Base-by-base conservation (phyloP, 202 grass and related monocot species). In the Panicum hallii region DNA sequence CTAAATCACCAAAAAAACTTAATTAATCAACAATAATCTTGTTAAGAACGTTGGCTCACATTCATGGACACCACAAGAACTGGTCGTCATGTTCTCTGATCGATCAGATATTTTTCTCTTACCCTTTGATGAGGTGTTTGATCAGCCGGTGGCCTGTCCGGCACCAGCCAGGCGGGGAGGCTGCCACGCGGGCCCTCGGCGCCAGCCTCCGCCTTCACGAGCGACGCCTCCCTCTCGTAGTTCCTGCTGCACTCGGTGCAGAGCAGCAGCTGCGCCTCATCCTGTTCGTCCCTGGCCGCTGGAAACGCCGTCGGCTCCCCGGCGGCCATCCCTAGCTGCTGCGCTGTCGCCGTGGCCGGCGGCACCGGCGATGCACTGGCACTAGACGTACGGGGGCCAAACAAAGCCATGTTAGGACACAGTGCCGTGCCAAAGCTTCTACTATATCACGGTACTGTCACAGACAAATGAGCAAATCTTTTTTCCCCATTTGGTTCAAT, bases 161-260 rank as follows among this genome's bases (percentile, higher is more conserved):
- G 75, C 52, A 81, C 75, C 44, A 97, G 57, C 91, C 94, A 94
- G 50, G 5, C 45, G 4, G 91, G 87, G 71, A 94, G 89, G 63
- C 63, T 79, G 66, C 65, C 46, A 13, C 69, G 85, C 1, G 70
- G 82, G 77, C 63, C 87, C 36, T 85, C 70, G 4, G 7, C 77
- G 71, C 69, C 87, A 20, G 83, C 77, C 78, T 94, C 82, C 6
- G 69, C 83, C 73, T 82, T 86, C n/a, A 67, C 79, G 16, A 58
- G 56, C 41, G 87, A 87, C 22, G 91, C 91, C 85, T 98, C 95
- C 63, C 80, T 80, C 85, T 95, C 91, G 89, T 92, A 98, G 80
- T 89, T 93, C n/a, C 58, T 82, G 80, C 64, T 85, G 89, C 95
- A 98, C 56, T 95, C 93, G 68, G 68, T 43, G 83, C 95, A 98